Conservation (phyloP, 257 asterid species). For the Petrea volubilis region DNA sequence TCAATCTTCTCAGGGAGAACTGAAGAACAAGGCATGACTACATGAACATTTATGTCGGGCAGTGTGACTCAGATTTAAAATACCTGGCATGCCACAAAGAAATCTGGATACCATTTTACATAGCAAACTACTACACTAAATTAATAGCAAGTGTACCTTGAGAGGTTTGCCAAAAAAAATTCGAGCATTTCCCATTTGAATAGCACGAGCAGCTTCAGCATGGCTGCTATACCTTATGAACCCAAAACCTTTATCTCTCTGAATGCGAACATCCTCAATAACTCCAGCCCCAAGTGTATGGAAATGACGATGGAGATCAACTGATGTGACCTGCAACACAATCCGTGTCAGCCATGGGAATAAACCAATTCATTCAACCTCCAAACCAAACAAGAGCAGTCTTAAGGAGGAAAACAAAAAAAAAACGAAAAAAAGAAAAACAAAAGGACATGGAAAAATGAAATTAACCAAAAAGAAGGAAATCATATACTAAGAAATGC, state of each 20-base stretch:
- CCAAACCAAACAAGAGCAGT: not conserved
- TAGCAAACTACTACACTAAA: not conserved
- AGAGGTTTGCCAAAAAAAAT: constrained; percentile 60
- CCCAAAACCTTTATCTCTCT: constrained; percentile 88
- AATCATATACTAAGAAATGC: no score
- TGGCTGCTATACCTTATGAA: constrained; percentile 79
- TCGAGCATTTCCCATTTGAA: constrained; percentile 74
- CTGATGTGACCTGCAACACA: constrained; percentile 60
- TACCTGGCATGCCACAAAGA: not conserved
- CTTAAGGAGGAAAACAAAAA: no score
- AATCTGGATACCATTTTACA: not conserved
- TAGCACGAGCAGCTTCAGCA: constrained; percentile 86
- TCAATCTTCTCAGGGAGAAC: no score
- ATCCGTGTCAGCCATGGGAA: not conserved
- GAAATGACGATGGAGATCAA: constrained; percentile 71
- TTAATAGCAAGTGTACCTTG: constrained; percentile 40
- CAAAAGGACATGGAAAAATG: no score
- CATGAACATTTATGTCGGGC: not conserved
- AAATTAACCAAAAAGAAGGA: no score
- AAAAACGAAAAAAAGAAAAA: no score
- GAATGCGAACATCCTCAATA: constrained; percentile 84
- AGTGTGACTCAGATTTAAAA: not conserved
- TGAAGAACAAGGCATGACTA: not conserved
- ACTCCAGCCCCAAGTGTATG: constrained; percentile 74
- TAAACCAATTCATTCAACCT: no score